Conservation (phyloP, 2,329 filamentous ascomycete species). For the Aspergillus pseudoglaucus region DNA sequence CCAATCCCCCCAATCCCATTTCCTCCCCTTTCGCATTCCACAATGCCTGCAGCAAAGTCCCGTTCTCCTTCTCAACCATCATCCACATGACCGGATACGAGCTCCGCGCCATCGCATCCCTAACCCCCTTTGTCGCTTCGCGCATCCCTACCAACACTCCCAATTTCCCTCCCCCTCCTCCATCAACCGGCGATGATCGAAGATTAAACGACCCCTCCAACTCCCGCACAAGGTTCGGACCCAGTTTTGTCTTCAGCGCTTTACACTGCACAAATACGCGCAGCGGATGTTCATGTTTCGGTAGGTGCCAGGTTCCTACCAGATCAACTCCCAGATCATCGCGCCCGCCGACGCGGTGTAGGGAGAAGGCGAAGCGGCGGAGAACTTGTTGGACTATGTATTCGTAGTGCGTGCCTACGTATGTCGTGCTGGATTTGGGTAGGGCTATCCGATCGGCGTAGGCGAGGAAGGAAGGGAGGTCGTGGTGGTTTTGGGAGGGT, state of each 20-base stretch:
- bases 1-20: slow-evolving; percentile 32
- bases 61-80: slow-evolving; percentile 32
- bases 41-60: slow-evolving; percentile 35
- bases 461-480: slow-evolving; percentile 35
- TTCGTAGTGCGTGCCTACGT: slow-evolving; percentile 43
- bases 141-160: slow-evolving; percentile 64
- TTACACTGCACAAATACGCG: slow-evolving; percentile 44
- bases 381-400: slow-evolving; percentile 38
- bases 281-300: slow-evolving; percentile 25
- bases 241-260: slow-evolving; percentile 35
- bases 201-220: slow-evolving; percentile 63
- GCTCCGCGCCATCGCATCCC: slow-evolving; percentile 63
- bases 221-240: slow-evolving; percentile 41
- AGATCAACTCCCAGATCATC: slow-evolving; percentile 44
- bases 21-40: slow-evolving; percentile 39
- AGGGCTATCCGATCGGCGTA: slow-evolving; percentile 35
- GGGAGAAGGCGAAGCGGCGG: slow-evolving; percentile 32
- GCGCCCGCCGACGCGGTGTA: slow-evolving; percentile 40
- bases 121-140: slow-evolving; percentile 69
- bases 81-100: slow-evolving; percentile 64
- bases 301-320: slow-evolving; percentile 40
- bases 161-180: slow-evolving; percentile 59
- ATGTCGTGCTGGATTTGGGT: slow-evolving; percentile 32
- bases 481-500: slow-evolving; percentile 29
- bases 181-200: slow-evolving; percentile 51